Conservation (phyloP, 2,329 filamentous ascomycete genomes). For the Trichoderma koningii region DNA sequence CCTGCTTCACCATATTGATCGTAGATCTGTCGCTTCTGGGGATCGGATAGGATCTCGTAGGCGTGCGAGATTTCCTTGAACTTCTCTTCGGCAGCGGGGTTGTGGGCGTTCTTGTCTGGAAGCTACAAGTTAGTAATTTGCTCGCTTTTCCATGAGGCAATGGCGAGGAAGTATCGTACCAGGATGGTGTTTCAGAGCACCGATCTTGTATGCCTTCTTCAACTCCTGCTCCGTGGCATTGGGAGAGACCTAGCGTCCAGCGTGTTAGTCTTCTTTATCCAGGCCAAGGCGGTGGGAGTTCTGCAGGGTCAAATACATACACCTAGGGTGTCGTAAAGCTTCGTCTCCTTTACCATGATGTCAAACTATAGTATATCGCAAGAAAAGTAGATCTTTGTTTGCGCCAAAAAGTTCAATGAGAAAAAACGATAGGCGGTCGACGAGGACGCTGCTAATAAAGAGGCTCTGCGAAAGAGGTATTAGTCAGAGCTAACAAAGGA, state of each 20-base stretch:
- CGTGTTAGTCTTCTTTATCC: constrained; percentile 30
- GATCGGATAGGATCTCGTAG: constrained; percentile 91
- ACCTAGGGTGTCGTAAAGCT: constrained; percentile 76
- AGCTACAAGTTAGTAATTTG: constrained; percentile 27
- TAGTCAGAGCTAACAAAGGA: constrained; percentile 20
- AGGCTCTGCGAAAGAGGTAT: constrained; percentile 22
- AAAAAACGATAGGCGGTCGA: background rate
- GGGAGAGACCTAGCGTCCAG: constrained; percentile 65
- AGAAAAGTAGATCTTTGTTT: background rate
- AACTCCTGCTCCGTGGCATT: constrained; percentile 81
- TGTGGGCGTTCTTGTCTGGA: constrained; percentile 92
- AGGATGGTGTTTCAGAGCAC: constrained; percentile 81
- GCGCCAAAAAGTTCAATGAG: constrained; percentile 3
- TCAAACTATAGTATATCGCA: constrained; percentile 27
- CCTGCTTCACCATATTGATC: constrained; percentile 98
- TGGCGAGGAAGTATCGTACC: constrained; percentile 56
- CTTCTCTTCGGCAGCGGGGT: constrained; percentile 90
- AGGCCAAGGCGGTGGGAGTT: background rate
- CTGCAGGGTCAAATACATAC: constrained; percentile 51
- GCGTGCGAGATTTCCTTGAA: constrained; percentile 98
- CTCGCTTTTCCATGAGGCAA: background rate
- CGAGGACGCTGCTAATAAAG: constrained; percentile 5
- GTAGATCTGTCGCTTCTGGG: constrained; percentile 88
- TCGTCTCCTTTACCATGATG: constrained; percentile 77
- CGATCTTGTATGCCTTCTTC: constrained; percentile 86